A percentile compares a stretch with the other conserved stretches of the same genome.
Conservation (phyloP, 441 rosid genomes). For the Adansonia rubrostipa region DNA sequence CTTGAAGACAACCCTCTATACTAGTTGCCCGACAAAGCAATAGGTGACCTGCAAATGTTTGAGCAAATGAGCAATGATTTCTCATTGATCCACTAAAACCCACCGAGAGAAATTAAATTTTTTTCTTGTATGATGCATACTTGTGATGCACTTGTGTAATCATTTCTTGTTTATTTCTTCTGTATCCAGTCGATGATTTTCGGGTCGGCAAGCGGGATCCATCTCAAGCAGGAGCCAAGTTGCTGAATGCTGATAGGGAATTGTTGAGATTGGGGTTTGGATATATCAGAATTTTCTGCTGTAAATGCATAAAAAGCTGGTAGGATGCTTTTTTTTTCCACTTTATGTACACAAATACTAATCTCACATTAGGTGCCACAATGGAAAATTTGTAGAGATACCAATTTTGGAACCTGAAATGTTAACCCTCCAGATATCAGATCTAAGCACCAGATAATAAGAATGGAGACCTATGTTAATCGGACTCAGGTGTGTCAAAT, state of each 20-base stretch:
- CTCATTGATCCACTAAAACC: background rate
- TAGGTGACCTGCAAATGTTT: background rate
- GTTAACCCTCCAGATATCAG: no score
- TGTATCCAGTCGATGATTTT: constrained; percentile 58
- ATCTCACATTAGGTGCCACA: constrained; percentile 35
- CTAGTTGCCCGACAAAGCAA: background rate
- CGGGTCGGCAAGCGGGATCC: constrained; percentile 53
- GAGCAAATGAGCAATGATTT: background rate
- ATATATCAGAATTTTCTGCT: constrained; percentile 33
- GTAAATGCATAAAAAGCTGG: constrained; percentile 53
- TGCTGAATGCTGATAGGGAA: constrained; percentile 46
- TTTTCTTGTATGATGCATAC: background rate
- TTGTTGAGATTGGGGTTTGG: constrained; percentile 32
- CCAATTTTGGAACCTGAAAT: constrained; percentile 39
- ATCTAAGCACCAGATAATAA: no score
- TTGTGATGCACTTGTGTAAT: constrained; percentile 2
- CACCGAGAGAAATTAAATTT: background rate
- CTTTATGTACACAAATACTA: constrained; percentile 31
- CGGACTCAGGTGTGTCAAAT: background rate
- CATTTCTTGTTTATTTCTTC: constrained; percentile 14
- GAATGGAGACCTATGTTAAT: no score
- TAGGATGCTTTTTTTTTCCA: constrained; percentile 40
- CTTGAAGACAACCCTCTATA: background rate
- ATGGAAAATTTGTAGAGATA: constrained; percentile 42
- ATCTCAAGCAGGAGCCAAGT: constrained; percentile 84